These are phyloP conservation scores for Rhodotorula kratochvilovae DNA, from an alignment of 768 basidiomycete genomes.

Conservation along the genomic window DNA sequence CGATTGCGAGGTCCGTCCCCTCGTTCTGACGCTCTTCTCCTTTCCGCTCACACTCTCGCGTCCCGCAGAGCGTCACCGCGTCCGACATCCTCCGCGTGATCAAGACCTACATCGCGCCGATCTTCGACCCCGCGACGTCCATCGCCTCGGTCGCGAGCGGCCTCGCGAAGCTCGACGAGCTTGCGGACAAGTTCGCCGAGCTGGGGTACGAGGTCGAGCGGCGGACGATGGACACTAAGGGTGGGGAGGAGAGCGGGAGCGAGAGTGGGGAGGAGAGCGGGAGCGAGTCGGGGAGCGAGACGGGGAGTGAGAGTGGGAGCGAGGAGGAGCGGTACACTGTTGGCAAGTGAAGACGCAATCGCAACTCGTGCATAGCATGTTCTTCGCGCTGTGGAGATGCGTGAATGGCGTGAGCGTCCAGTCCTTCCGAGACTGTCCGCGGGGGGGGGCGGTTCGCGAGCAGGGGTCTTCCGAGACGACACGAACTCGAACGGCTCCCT, in stretches of 20 bases:
- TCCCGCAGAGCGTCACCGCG: constrained; percentile 62
- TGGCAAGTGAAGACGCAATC: neutral
- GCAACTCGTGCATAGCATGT: too few relatives aligned
- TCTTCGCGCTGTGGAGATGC: too few relatives aligned
- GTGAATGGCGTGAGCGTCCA: too few relatives aligned
- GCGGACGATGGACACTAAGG: constrained; percentile 57
- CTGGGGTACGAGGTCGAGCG: constrained; percentile 77
- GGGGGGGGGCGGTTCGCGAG: too few relatives aligned
- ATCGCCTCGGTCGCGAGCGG: constrained; percentile 77
- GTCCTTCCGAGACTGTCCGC: too few relatives aligned
- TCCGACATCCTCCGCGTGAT: constrained; percentile 68
- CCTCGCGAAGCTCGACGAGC: constrained; percentile 69
- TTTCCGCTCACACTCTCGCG: too few relatives aligned
- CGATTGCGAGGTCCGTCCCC: constrained; percentile 55
- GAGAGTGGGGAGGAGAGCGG: constrained; percentile 33
- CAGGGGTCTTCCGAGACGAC: too few relatives aligned
- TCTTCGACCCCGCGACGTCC: constrained; percentile 73
- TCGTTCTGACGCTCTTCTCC: neutral
- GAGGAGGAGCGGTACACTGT: neutral
- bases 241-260: constrained; percentile 40
- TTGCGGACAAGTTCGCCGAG: constrained; percentile 59
- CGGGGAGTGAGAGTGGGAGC: constrained; percentile 10
- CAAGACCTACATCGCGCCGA: constrained; percentile 69
- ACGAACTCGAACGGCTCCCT: too few relatives aligned
- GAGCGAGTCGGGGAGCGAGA: constrained; percentile 30